Percentiles rank a stretch among this genome's conserved stretches.
These are phyloP conservation scores for Knoxdaviesia capensis DNA, from an alignment of 2,329 filamentous ascomycete genomes.

Conservation along the genomic window DNA sequence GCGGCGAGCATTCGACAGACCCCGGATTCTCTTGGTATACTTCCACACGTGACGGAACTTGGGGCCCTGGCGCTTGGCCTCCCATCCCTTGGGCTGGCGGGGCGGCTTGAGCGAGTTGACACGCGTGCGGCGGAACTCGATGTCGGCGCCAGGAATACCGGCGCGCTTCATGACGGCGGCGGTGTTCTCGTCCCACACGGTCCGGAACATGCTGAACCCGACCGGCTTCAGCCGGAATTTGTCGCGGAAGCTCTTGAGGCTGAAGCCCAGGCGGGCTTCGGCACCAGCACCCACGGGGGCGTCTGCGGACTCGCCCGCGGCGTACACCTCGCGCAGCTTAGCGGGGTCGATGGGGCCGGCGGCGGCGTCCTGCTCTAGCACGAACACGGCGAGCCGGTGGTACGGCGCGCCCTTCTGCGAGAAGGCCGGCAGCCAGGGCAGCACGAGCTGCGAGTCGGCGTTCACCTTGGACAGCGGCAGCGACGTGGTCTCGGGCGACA, in stretches of 20 bases:
- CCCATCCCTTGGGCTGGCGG: slow-evolving; percentile 42
- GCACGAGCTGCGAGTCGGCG: slow-evolving; percentile 42
- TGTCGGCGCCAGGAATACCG: slow-evolving; percentile 51
- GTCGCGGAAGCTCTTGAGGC: slow-evolving; percentile 52
- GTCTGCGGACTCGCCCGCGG: slow-evolving; percentile 2
- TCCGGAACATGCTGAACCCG: slow-evolving; percentile 74
- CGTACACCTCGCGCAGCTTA: slow-evolving; percentile 31
- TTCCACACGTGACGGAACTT: slow-evolving; percentile 47
- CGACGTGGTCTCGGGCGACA: slow-evolving; percentile 30
- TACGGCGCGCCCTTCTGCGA: slow-evolving; percentile 82
- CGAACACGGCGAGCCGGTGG: slow-evolving; percentile 67
- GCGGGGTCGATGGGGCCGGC: slow-evolving; percentile 32
- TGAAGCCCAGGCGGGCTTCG: slow-evolving; percentile 43
- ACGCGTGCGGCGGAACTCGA: slow-evolving; percentile 70
- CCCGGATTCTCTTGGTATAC: slow-evolving; percentile 38
- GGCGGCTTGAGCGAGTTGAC: slow-evolving; percentile 46
- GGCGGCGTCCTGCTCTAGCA: slow-evolving; percentile 59
- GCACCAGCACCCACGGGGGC: neutral
- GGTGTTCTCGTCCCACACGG: slow-evolving; percentile 74
- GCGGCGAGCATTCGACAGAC: slow-evolving; percentile 19
- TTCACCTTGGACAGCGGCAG: slow-evolving; percentile 45
- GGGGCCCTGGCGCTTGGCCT: slow-evolving; percentile 41
- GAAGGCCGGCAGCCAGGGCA: slow-evolving; percentile 70
- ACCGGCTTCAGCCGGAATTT: slow-evolving; percentile 51
- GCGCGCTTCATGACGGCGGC: slow-evolving; percentile 70